These are phyloP conservation scores for Scolecobasidium constrictum DNA, from an alignment of 2,329 filamentous ascomycete genomes.

Conservation along the genomic window DNA sequence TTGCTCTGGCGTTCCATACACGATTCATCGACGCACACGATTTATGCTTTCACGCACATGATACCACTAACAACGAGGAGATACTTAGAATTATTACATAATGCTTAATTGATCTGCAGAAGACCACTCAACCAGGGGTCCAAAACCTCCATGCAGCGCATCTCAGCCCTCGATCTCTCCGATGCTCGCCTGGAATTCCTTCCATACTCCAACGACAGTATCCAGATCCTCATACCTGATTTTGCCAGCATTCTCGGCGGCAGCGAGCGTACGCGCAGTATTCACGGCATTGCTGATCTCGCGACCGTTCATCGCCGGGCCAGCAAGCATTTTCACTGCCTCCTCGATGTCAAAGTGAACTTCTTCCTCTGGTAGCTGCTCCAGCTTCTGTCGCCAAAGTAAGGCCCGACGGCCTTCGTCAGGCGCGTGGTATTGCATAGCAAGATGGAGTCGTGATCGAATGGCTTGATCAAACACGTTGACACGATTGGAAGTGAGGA, in stretches of 20 bases:
- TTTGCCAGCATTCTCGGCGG: slow-evolving; percentile 9
- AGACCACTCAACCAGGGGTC: no score
- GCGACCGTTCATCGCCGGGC: slow-evolving; percentile 14
- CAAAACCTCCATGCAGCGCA: not conserved
- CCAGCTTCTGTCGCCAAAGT: slow-evolving; percentile 13
- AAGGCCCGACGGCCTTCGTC: slow-evolving; percentile 10
- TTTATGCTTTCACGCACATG: no score
- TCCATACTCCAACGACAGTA: slow-evolving; percentile 13
- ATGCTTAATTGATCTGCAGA: no score
- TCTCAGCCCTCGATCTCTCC: not conserved
- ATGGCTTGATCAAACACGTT: slow-evolving; percentile 22
- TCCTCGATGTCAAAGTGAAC: slow-evolving; percentile 11
- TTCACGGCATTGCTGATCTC: slow-evolving; percentile 18
- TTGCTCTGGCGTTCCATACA: no score
- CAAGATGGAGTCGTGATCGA: slow-evolving; percentile 35
- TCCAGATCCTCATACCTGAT: slow-evolving; percentile 14
- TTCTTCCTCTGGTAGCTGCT: slow-evolving; percentile 2
- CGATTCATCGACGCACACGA: no score
- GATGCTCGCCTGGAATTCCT: slow-evolving; percentile 11
- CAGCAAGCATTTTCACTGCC: slow-evolving; percentile 10
- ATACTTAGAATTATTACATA: no score
- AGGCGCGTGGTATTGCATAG: slow-evolving; percentile 10
- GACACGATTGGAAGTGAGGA: slow-evolving; percentile 35
- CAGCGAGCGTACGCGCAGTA: slow-evolving; percentile 15
- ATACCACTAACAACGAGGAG: no score